Evolutionary conservation across 306 rosid genomes (phyloP).

Genomic region (Cucurbita ficifolia): DNA sequence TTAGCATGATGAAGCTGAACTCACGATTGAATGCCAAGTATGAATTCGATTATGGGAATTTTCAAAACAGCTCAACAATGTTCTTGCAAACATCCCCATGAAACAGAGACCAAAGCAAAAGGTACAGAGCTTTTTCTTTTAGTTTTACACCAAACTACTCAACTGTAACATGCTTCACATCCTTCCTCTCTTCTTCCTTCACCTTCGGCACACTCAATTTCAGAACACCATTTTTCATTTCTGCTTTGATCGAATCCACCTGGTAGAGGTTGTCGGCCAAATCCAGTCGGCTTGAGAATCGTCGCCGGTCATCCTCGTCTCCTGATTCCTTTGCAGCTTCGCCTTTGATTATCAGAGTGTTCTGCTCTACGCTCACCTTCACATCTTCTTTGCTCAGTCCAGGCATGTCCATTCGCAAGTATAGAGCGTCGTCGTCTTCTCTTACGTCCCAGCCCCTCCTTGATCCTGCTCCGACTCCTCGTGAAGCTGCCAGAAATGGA

Average conservation of each 20-base stretch:
- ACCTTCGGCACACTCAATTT: constrained; percentile 44
- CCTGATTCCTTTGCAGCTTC: constrained; percentile 28
- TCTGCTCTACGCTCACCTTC: constrained; percentile 52
- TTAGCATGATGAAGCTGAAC: too few species aligned
- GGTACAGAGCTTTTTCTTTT: too few species aligned
- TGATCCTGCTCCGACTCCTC: constrained; percentile 34
- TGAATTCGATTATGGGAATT: too few species aligned
- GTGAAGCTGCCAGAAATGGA: constrained; percentile 31
- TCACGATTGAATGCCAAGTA: too few species aligned
- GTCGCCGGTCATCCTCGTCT: constrained; percentile 21
- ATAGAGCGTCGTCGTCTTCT: constrained; percentile 37
- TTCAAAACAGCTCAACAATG: too few species aligned
- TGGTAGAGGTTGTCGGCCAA: constrained; percentile 36
- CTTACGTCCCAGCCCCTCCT: constrained; percentile 61
- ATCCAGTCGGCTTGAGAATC: constrained; percentile 43
- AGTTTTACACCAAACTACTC: not conserved
- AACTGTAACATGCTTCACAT: constrained; percentile 27
- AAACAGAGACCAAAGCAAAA: not conserved
- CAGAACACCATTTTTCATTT: constrained; percentile 74
- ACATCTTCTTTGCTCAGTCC: constrained; percentile 55
- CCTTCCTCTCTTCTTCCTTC: constrained; percentile 40
- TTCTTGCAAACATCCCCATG: not conserved
- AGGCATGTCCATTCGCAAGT: constrained; percentile 61
- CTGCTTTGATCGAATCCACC: constrained; percentile 49
- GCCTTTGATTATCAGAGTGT: constrained; percentile 43